Conservation (phyloP, 176 grass and related monocot genomes). For the Miscanthus lutarioriparius region DNA sequence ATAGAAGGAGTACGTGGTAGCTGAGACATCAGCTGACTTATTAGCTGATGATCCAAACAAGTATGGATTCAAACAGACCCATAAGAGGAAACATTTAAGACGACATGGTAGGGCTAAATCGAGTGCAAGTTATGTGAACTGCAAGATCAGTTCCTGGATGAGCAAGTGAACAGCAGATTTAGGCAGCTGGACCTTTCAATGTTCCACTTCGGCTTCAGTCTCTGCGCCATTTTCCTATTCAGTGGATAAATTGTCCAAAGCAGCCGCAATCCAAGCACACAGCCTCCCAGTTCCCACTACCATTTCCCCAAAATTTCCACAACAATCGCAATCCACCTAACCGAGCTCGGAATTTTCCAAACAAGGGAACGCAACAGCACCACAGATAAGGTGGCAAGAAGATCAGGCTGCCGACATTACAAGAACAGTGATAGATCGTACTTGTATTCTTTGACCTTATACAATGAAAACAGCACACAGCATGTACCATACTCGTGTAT, state of each 20-base stretch:
- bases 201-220: neutral
- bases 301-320: neutral
- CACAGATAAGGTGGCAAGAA: neutral
- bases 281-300: neutral
- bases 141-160: neutral
- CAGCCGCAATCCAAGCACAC: neutral
- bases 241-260: constrained; percentile 1
- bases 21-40: too few relatives aligned
- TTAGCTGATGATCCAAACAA: too few relatives aligned
- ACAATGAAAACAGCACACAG: neutral
- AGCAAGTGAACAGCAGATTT: neutral
- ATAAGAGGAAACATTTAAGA: neutral
- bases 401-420: neutral
- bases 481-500: constrained; percentile 37
- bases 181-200: neutral
- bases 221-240: neutral
- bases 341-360: constrained; percentile 1
- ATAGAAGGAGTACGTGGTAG: too few relatives aligned
- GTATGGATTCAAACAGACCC: too few relatives aligned
- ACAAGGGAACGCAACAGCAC: constrained; percentile 24
- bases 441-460: constrained; percentile 21
- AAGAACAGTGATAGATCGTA: constrained; percentile 8
- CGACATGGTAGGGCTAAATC: neutral
- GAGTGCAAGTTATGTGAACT: neutral
- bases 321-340: constrained; percentile 12